Percentiles rank a stretch among this genome's conserved stretches.
phyloP scores from a whole-genome alignment of 257 asterid genomes.

The Sherardia arvensis region DNA sequence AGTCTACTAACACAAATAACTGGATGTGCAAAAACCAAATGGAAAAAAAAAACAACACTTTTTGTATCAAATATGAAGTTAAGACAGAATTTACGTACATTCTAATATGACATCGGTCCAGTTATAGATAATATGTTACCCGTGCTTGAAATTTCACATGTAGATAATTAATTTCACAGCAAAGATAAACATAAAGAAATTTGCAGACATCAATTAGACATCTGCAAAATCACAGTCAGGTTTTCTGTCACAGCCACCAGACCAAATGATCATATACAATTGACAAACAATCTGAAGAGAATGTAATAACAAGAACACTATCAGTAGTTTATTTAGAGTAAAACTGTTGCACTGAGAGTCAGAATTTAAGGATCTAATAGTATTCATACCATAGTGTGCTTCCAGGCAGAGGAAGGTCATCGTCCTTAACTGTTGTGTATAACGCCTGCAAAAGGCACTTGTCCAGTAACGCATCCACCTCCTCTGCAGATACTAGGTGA shows the following conservation, averaged over 20 bases:
- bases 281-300: background rate
- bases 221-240: background rate
- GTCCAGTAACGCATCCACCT: conserved; percentile 62
- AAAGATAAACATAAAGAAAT: background rate
- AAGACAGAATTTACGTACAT: background rate
- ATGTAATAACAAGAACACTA: background rate
- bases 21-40: background rate
- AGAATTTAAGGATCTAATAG: background rate
- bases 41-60: background rate
- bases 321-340: background rate
- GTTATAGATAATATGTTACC: too few relatives aligned
- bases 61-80: background rate
- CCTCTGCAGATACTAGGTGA: conserved; percentile 51
- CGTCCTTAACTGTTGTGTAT: conserved; percentile 64
- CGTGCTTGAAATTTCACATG: too few relatives aligned
- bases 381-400: conserved; percentile 68
- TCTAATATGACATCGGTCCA: background rate
- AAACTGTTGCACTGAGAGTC: background rate
- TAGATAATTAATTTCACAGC: background rate
- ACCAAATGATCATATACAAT: background rate
- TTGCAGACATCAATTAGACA: background rate
- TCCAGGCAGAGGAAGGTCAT: conserved; percentile 91
- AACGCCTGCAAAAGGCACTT: conserved; percentile 89
- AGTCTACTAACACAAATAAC: background rate
- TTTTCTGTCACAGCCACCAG: background rate